Evolutionary conservation across 2,329 filamentous ascomycete genomes (phyloP), one percentile per base, ranked within the genome.

Genomic region (Elsinoe batatas): DNA sequence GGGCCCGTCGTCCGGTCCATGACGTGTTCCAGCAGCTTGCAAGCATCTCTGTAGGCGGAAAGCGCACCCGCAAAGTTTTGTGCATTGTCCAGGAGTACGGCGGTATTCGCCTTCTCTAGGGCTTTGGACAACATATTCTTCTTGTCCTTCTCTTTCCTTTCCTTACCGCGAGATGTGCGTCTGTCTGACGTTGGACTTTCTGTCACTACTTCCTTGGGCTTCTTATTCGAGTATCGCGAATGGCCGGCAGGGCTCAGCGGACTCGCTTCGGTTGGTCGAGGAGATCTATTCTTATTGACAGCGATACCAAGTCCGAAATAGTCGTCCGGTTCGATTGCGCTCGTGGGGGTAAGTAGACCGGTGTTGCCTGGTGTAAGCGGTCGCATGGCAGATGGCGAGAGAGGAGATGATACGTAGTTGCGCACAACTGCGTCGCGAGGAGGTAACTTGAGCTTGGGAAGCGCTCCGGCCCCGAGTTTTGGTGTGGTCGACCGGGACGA

Each of bases 91-190:
- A 98, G 80, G 62, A 96, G 80, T 22, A 98, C 93, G 18, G 93
- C 93, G 11, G 88, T 91, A 66, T 98, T 96, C 50, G 93, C 93
- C 72, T 96, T 95, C 67, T 95, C 87, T 55, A 98, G 75, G 0
- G 93, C 93, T 63, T 87, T 88, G n/a, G 91, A 95, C 35, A 98
- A 79, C 91, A 97, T 97, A 10, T 85, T 87, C 74, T 96, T 97
- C 68, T 97, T 77, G 62, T 77, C 75, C 62, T 71, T 74, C 58
- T 77, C 75, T 51, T 70, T 66, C 58, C 68, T 67, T 60, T 76
- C 74, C 49, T 54, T 54, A 33, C 38, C 13, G 8, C 40, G 40
- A 15, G 53, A 13, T 53, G 32, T 38, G 44, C 56, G n/a, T 37
- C 20, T 12, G 57, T 56, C 35, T 35, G 32, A n/a, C 40, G 33